Percentiles rank a stretch among this genome's conserved stretches.
Conservation (phyloP, 225 moss, liverwort and hornwort species). For the Thuidium tamariscinum region DNA sequence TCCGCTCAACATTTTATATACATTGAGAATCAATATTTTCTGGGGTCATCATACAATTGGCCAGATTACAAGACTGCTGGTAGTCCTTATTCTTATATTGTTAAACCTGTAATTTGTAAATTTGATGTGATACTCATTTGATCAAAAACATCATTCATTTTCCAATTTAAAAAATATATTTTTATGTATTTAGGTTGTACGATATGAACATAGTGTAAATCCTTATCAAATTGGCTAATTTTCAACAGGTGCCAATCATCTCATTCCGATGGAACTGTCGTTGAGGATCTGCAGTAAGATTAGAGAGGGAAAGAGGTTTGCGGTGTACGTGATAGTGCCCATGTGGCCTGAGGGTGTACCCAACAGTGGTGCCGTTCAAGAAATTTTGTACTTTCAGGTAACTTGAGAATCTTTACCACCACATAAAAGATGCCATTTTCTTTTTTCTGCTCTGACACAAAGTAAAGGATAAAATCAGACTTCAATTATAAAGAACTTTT, state of each 20-base stretch:
- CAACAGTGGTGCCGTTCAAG: conserved; percentile 64
- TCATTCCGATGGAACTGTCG: conserved; percentile 84
- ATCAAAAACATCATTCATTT: neutral
- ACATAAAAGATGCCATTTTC: rapidly evolving
- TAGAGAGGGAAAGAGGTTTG: conserved; percentile 69
- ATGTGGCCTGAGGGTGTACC: conserved; percentile 90
- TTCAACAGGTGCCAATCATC: conserved; percentile 68
- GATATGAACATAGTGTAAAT: neutral
- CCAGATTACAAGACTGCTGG: conserved; percentile 76
- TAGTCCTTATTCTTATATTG: neutral
- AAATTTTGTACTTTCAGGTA: conserved; percentile 92
- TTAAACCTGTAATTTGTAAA: neutral
- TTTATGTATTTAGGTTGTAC: neutral
- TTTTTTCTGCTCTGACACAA: neutral
- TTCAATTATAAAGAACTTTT: neutral
- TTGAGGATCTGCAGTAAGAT: conserved; percentile 81
- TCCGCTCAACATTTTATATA: conserved; percentile 86
- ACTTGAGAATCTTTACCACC: neutral
- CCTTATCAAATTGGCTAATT: neutral
- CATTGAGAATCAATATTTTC: conserved; percentile 93
- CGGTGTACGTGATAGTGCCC: conserved; percentile 70
- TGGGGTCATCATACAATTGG: conserved; percentile 96
- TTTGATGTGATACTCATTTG: neutral
- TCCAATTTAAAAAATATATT: neutral
- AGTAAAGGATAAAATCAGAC: too few species aligned